These are phyloP conservation scores for Gynandropsis gynandra DNA, from an alignment of 345 rosid genomes.

Conservation along the genomic window DNA sequence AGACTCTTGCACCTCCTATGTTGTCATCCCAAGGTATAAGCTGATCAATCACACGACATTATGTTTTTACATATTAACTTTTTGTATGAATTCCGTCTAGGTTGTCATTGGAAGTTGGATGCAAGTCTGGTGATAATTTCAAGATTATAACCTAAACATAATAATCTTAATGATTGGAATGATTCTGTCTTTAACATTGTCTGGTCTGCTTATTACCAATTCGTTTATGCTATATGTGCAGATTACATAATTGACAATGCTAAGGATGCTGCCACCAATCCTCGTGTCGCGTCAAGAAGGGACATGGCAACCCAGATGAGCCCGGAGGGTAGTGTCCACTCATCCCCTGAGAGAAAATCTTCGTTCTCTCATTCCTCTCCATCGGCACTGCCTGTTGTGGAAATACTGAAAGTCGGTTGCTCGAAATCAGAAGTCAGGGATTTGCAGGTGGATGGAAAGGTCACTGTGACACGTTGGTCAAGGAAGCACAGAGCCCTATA, in stretches of 20 bases:
- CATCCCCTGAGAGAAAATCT: constrained; percentile 49
- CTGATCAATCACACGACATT: neutral
- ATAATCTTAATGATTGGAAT: neutral
- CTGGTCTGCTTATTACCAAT: neutral
- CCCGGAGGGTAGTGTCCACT: constrained; percentile 57
- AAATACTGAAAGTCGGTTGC: constrained; percentile 38
- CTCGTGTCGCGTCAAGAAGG: constrained; percentile 70
- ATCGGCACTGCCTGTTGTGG: constrained; percentile 44
- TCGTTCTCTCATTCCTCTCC: constrained; percentile 50
- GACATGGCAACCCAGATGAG: constrained; percentile 99
- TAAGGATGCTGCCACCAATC: constrained; percentile 57
- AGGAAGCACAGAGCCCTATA: constrained; percentile 54
- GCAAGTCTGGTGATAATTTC: neutral
- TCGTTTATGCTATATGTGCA: constrained; percentile 24
- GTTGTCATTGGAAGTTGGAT: too few species aligned
- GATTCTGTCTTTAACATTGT: neutral
- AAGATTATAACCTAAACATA: neutral
- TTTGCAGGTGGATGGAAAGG: constrained; percentile 84
- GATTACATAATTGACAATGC: constrained; percentile 41
- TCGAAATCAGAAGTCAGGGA: constrained; percentile 61
- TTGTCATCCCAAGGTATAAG: constrained; percentile 42
- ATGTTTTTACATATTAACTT: neutral
- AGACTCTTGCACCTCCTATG: constrained; percentile 34
- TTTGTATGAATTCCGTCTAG: too few species aligned
- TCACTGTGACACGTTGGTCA: constrained; percentile 82